Conservation (phyloP, 2,329 filamentous ascomycete genomes). For the Hypoxylon sp. region DNA sequence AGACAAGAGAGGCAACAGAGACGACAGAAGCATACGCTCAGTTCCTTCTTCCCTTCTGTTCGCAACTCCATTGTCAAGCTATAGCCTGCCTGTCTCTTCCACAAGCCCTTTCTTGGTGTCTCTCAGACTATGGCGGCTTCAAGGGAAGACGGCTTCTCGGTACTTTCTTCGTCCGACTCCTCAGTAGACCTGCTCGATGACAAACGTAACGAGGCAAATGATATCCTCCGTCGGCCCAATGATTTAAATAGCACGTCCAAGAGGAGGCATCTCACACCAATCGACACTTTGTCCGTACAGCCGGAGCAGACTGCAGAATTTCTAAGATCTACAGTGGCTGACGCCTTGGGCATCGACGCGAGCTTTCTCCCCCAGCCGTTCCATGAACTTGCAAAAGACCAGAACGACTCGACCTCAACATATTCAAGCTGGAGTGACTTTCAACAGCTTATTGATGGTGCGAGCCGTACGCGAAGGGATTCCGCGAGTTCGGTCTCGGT, state of each 20-base stretch:
- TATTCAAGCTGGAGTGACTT: slow-evolving; percentile 24
- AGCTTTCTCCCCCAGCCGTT: slow-evolving; percentile 49
- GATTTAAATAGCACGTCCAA: slow-evolving; percentile 5
- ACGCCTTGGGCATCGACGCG: slow-evolving; percentile 49
- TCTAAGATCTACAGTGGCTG: slow-evolving; percentile 48
- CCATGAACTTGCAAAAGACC: slow-evolving; percentile 16
- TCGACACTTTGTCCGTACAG: slow-evolving; percentile 41
- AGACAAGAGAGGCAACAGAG: too few species aligned
- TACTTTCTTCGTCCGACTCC: slow-evolving; percentile 28
- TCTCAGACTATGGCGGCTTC: slow-evolving; percentile 21
- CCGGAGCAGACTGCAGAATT: slow-evolving; percentile 39
- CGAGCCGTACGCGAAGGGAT: neutral
- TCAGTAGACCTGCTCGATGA: slow-evolving; percentile 17
- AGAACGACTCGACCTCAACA: slow-evolving; percentile 23
- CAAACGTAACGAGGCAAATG: neutral
- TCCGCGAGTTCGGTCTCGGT: slow-evolving; percentile 39
- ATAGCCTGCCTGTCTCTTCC: neutral
- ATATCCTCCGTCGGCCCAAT: neutral
- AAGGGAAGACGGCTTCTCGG: slow-evolving; percentile 28
- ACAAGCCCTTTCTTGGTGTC: neutral
- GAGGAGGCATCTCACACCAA: slow-evolving; percentile 39
- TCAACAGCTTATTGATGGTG: slow-evolving; percentile 3
- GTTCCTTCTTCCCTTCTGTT: neutral
- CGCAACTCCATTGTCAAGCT: neutral
- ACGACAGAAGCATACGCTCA: slow-evolving; percentile 13